Percentiles rank a stretch among this genome's conserved stretches.
These are phyloP conservation scores for Pseudogymnoascus sp. DNA, from an alignment of 2,329 filamentous ascomycete species.

Conservation along the genomic window DNA sequence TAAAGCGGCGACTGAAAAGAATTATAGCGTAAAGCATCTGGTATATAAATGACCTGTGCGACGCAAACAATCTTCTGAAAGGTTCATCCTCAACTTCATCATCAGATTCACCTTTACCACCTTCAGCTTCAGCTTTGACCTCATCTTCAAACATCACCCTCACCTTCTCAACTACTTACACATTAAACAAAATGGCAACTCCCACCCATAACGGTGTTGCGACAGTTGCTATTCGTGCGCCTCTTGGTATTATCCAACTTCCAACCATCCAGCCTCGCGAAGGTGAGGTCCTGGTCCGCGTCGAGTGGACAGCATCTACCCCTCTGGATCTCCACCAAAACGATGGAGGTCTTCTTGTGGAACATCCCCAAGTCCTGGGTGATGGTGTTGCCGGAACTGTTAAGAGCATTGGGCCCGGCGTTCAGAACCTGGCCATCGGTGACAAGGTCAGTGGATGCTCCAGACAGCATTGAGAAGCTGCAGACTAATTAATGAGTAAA, in stretches of 20 bases:
- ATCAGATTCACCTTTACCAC: background rate
- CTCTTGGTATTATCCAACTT: conserved; percentile 29
- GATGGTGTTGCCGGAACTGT: conserved; percentile 45
- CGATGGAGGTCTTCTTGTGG: conserved; percentile 48
- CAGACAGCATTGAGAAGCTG: background rate
- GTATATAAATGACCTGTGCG: background rate
- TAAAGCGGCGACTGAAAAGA: background rate
- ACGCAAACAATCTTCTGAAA: background rate
- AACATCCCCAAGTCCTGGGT: conserved; percentile 42
- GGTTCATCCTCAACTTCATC: background rate
- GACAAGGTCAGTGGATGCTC: conserved; percentile 36
- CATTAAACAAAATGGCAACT: conserved; percentile 24
- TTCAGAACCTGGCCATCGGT: conserved; percentile 39
- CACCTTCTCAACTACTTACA: background rate
- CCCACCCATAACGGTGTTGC: conserved; percentile 32
- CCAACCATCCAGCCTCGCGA: conserved; percentile 18
- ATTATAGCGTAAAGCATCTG: background rate
- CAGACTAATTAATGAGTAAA: background rate
- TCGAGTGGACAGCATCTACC: conserved; percentile 51
- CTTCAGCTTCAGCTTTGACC: background rate
- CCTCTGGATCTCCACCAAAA: conserved; percentile 54
- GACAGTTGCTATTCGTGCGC: conserved; percentile 30
- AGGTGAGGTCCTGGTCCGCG: conserved; percentile 44
- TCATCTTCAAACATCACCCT: background rate
- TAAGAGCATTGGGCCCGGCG: conserved; percentile 38